These are phyloP conservation scores for Blastosporella zonata DNA, from an alignment of 1,284 basidiomycete genomes.

Conservation along the genomic window DNA sequence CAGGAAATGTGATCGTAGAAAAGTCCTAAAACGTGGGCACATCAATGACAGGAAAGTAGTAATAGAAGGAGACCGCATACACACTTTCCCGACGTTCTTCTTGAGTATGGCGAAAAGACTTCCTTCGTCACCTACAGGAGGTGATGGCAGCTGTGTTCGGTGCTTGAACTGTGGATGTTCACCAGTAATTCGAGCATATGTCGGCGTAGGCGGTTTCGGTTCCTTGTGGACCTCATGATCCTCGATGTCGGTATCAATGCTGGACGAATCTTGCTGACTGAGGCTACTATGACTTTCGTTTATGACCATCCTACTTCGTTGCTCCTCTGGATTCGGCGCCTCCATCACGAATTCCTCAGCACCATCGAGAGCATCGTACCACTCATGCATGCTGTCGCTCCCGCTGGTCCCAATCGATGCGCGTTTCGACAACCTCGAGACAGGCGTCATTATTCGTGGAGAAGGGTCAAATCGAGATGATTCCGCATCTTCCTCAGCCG, in stretches of 20 bases:
- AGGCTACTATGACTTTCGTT: conserved; percentile 40
- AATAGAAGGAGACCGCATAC: neutral
- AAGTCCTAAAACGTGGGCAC: conserved; percentile 59
- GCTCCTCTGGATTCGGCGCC: conserved; percentile 41
- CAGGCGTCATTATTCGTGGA: conserved; percentile 30
- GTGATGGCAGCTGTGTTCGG: conserved; percentile 64
- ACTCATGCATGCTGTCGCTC: conserved; percentile 61
- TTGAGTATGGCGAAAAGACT: conserved; percentile 85
- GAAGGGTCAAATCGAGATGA: conserved; percentile 25
- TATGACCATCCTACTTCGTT: conserved; percentile 35
- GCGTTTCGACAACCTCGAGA: conserved; percentile 39
- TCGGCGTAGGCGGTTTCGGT: conserved; percentile 2
- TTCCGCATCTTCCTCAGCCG: conserved; percentile 48
- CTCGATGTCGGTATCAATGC: conserved; percentile 44
- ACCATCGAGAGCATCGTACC: conserved; percentile 70
- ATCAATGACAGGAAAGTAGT: neutral
- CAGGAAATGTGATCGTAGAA: conserved; percentile 81
- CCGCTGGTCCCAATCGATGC: conserved; percentile 52
- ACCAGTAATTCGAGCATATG: neutral
- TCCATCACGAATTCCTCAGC: conserved; percentile 72
- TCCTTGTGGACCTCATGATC: conserved; percentile 28
- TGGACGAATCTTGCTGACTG: conserved; percentile 39
- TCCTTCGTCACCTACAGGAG: conserved; percentile 78
- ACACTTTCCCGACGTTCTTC: conserved; percentile 90
- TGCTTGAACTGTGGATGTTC: conserved; percentile 37